These are phyloP conservation scores for Hyphochytrium catenoides DNA, from an alignment of 352 stramenopile species.

Conservation along the genomic window DNA sequence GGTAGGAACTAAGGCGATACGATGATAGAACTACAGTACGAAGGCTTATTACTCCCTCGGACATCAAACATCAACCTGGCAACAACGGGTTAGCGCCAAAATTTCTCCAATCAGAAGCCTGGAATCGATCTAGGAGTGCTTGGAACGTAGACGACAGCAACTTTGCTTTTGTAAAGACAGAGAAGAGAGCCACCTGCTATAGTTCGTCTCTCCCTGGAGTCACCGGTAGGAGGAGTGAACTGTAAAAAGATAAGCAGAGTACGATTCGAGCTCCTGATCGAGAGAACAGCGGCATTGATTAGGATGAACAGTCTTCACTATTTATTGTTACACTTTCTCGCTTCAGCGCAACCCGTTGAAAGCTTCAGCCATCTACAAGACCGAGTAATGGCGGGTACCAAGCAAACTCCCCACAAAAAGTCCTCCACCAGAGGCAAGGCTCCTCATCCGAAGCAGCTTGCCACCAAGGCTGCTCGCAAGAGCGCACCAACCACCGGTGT, in stretches of 20 bases:
- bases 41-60: too few relatives aligned
- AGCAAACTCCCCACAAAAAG: constrained; percentile 88
- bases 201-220: not conserved
- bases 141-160: too few relatives aligned
- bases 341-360: too few relatives aligned
- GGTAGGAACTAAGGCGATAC: too few relatives aligned
- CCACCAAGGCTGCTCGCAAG: constrained; percentile 75
- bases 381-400: constrained; percentile 70
- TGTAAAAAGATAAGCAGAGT: too few relatives aligned
- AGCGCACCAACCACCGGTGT: constrained; percentile 66
- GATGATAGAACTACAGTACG: too few relatives aligned
- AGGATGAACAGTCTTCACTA: not conserved
- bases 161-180: not conserved
- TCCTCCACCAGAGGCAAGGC: constrained; percentile 80
- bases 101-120: too few relatives aligned
- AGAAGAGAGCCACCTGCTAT: not conserved
- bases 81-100: too few relatives aligned
- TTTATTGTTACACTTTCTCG: not conserved
- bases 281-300: too few relatives aligned
- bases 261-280: too few relatives aligned
- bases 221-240: not conserved
- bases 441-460: constrained; percentile 77
- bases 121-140: too few relatives aligned
- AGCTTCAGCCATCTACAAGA: constrained; percentile 2
- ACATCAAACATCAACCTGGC: too few relatives aligned